Conservation (phyloP, 73 alveolate species). For the Paramecium pentaurelia region DNA sequence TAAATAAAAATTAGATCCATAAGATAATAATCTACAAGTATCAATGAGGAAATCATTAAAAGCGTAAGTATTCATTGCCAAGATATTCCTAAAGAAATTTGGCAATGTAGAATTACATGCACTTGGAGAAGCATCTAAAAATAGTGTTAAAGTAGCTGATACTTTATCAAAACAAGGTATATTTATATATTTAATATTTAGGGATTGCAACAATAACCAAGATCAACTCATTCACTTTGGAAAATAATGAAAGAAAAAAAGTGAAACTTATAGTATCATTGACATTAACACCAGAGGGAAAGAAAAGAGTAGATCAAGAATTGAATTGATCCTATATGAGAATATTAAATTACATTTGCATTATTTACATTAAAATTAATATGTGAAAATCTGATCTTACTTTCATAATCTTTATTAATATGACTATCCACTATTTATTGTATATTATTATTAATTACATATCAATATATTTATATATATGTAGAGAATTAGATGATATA, state of each 20-base stretch:
- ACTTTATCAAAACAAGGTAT: not conserved
- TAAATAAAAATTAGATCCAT: not conserved
- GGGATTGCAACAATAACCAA: conserved; percentile 17
- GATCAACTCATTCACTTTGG: not conserved
- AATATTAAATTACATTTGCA: not conserved
- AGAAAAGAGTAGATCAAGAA: conserved; percentile 22
- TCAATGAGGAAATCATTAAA: not conserved
- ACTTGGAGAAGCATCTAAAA: conserved; percentile 22
- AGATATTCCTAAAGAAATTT: conserved; percentile 3
- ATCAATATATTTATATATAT: too few relatives aligned
- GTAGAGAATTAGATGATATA: too few relatives aligned
- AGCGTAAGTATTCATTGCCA: not conserved
- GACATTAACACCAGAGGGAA: conserved; percentile 24
- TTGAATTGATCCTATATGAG: not conserved
- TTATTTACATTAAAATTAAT: not conserved
- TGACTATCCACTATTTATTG: not conserved
- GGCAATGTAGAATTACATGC: not conserved
- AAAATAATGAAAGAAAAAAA: not conserved
- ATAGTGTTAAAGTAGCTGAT: not conserved
- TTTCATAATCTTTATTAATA: too few relatives aligned
- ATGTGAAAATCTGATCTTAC: not conserved
- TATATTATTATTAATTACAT: too few relatives aligned
- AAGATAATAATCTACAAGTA: not conserved
- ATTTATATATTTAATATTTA: not conserved
- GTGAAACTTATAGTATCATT: not conserved